Percentiles rank a stretch among this genome's conserved stretches.
Evolutionary conservation across 306 rosid species (phyloP).

Genomic region (Prunus dulcis): DNA sequence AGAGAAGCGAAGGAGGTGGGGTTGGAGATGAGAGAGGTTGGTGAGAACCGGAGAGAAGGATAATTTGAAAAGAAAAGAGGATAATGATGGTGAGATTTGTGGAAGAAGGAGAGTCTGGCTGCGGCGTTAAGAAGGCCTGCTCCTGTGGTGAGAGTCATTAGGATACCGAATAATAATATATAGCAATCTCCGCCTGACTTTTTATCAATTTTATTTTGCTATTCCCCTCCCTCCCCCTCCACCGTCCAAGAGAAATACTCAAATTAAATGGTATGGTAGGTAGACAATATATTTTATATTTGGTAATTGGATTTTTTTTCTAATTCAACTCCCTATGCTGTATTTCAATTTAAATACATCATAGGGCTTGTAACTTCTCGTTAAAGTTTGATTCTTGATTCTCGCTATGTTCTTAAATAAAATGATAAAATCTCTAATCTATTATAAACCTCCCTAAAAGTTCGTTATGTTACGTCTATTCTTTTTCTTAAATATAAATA

Average conservation of each 20-base stretch:
- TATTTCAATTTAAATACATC: not conserved
- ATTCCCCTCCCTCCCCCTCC: not conserved
- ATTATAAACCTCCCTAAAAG: too few relatives aligned
- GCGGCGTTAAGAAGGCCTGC: constrained; percentile 6
- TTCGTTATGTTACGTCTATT: too few relatives aligned
- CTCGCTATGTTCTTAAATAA: too few relatives aligned
- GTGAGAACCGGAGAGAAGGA: constrained; percentile 21
- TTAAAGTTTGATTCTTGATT: not conserved
- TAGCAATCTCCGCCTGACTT: not conserved
- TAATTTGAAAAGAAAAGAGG: not conserved
- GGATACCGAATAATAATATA: not conserved
- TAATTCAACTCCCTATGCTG: not conserved
- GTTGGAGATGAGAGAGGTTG: not conserved
- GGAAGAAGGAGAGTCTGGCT: constrained; percentile 6
- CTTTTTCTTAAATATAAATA: too few relatives aligned
- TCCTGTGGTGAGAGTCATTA: not conserved
- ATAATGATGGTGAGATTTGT: not conserved
- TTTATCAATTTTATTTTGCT: not conserved
- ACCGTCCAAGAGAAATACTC: too few relatives aligned
- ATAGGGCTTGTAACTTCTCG: not conserved
- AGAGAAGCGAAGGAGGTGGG: not conserved
- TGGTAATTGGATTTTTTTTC: not conserved
- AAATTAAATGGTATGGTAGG: not conserved
- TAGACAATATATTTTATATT: not conserved
- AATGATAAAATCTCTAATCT: too few relatives aligned